Evolutionary conservation across 2,329 filamentous ascomycete species (phyloP).

Genomic region (Cordyceps tenuipes): DNA sequence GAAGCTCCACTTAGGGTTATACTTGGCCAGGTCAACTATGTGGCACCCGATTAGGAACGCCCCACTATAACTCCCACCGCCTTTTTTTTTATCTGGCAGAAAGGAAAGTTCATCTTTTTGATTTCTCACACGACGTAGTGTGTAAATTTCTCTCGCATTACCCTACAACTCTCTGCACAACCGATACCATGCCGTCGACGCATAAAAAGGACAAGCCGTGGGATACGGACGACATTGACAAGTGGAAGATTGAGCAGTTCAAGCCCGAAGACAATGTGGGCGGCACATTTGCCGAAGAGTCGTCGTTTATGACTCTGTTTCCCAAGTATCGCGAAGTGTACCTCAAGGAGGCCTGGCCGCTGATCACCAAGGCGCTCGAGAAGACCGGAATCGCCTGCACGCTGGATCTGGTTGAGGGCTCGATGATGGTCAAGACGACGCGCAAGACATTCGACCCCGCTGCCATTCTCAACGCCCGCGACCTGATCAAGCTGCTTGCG

Average conservation of each 20-base stretch:
- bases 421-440: slow-evolving; percentile 94
- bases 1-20: too few relatives aligned
- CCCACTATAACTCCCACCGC: slow-evolving; percentile 8
- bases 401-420: slow-evolving; percentile 88
- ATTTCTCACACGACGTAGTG: slow-evolving; percentile 1
- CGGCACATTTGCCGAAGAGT: slow-evolving; percentile 87
- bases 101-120: slow-evolving; percentile 12
- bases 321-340: slow-evolving; percentile 96
- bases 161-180: neutral
- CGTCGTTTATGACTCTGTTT: slow-evolving; percentile 78
- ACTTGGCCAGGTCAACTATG: too few relatives aligned
- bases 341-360: slow-evolving; percentile 84
- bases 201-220: slow-evolving; percentile 86
- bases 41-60: neutral
- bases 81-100: slow-evolving; percentile 11
- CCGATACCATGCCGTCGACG: slow-evolving; percentile 65
- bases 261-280: slow-evolving; percentile 75
- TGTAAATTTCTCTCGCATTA: neutral
- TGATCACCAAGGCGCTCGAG: slow-evolving; percentile 79
- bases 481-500: slow-evolving; percentile 87
- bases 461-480: slow-evolving; percentile 84
- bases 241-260: slow-evolving; percentile 89
- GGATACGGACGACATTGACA: slow-evolving; percentile 96
- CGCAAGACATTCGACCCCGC: slow-evolving; percentile 87
- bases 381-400: slow-evolving; percentile 85